These are phyloP conservation scores for Xylaria nigripes DNA, from an alignment of 495 filamentous ascomycete genomes.

Conservation along the genomic window DNA sequence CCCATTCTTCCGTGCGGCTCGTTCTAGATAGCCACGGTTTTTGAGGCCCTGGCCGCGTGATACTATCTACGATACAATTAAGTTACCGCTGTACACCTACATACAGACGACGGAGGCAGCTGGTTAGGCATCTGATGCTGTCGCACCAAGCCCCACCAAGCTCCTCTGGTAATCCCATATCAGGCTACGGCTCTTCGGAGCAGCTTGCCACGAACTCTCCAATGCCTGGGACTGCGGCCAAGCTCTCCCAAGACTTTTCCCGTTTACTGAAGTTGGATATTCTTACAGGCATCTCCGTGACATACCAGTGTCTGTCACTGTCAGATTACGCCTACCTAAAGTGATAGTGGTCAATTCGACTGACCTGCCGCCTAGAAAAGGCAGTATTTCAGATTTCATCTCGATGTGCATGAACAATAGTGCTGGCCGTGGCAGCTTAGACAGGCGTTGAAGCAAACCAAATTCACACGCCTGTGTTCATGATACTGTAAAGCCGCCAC, in stretches of 20 bases:
- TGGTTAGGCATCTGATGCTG: conserved; percentile 10
- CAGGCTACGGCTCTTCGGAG: conserved; percentile 47
- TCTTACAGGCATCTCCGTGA: background rate
- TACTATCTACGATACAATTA: conserved; percentile 2
- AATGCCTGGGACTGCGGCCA: background rate
- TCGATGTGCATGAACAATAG: background rate
- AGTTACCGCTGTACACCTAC: background rate
- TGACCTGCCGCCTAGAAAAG: background rate
- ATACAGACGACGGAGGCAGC: background rate
- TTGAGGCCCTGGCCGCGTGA: conserved; percentile 11
- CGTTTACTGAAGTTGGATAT: background rate
- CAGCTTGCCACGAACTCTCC: conserved; percentile 31
- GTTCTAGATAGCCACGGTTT: conserved; percentile 16
- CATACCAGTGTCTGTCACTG: background rate
- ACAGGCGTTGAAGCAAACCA: background rate
- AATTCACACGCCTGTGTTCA: background rate
- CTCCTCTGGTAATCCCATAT: conserved; percentile 33
- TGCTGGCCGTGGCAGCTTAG: conserved; percentile 1
- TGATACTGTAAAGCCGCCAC: background rate
- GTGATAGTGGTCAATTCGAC: background rate
- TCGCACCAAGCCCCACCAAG: conserved; percentile 20
- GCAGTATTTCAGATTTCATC: background rate
- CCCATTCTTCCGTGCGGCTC: conserved; percentile 22
- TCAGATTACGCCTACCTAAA: background rate
- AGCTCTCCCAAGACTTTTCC: background rate